Evolutionary conservation across 495 filamentous ascomycete genomes (phyloP), one percentile per base, ranked within the genome.

Genomic region (Pseudoneurospora amorphoporcata): DNA sequence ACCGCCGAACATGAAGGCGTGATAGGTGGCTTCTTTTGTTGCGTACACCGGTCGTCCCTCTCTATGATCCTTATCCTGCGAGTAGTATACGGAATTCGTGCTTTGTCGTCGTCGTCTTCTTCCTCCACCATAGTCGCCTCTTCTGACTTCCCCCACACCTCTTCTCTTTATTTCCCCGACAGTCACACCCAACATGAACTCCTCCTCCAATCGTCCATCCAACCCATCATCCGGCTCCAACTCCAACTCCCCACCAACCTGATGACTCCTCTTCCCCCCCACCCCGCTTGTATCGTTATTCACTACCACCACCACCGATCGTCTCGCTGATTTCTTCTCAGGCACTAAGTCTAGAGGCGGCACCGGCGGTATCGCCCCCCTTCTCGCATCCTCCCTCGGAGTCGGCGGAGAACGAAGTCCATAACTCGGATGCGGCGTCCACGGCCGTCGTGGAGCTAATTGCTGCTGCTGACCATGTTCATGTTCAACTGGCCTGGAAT

Each of bases 11-110:
- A 58, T 29, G 2, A 58, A 58, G 3, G 9, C 9, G 1, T 65
- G 53, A 17, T 65, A 65, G 0, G 29, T 65, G n/a, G n/a, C n/a
- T 14, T 65, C 53, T 23, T 23, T 23, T 23, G 23, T 1, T 23
- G 23, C 23, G 19, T 29, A 58, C 0, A 58, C 5, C 4, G 47
- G 12, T 0, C 9, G 12, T 0, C 9, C 9, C 8, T 17, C 6
- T n/a, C 0, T 6, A 0, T 45, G 2, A 3, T 8, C 8, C 0
- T 53, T 8, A 3, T 8, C 8, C 0, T 53, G 45, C 4, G 45
- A 53, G 0, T 53, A 53, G 0, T 53, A 53, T 53, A 23, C 12
- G 0, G 45, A 53, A 14, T 23, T 3, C 4, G 9, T 6, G 10
- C 45, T 53, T 29, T 14, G 0, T 29, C 19, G 1, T 12, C 45